These are phyloP conservation scores for Glebionis coronaria DNA, from an alignment of 129 eudicot species.

Conservation along the genomic window DNA sequence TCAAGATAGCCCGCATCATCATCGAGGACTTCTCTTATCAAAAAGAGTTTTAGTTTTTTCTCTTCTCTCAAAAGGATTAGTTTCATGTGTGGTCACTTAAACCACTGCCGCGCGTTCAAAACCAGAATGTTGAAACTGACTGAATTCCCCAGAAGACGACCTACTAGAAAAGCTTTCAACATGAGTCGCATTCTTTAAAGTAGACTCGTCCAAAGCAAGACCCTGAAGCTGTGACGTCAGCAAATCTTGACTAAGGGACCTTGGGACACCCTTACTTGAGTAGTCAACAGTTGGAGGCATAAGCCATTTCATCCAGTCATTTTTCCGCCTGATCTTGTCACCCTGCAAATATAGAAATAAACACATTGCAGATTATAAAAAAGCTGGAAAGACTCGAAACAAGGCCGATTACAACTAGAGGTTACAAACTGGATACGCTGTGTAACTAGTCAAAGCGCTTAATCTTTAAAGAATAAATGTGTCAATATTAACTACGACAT, in stretches of 20 bases:
- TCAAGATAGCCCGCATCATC: slow-evolving; percentile 41
- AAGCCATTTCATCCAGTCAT: slow-evolving; percentile 53
- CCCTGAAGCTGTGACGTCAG: slow-evolving; percentile 33
- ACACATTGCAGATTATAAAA: slow-evolving; percentile 3
- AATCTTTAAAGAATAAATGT: too few relatives aligned
- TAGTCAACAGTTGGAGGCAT: slow-evolving; percentile 36
- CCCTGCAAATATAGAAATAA: slow-evolving; percentile 27
- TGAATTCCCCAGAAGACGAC: slow-evolving; percentile 38
- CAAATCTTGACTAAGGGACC: slow-evolving; percentile 26
- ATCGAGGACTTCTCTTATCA: slow-evolving; percentile 32
- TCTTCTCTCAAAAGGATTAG: slow-evolving; percentile 2
- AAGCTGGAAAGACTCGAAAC: too few relatives aligned
- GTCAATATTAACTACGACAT: too few relatives aligned
- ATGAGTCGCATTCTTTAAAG: slow-evolving; percentile 6
- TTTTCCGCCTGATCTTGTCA: slow-evolving; percentile 48
- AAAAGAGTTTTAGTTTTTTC: slow-evolving; percentile 8
- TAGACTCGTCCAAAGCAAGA: slow-evolving; percentile 30
- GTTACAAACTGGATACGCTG: too few relatives aligned
- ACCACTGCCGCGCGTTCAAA: slow-evolving; percentile 25
- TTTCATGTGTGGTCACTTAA: slow-evolving; percentile 12
- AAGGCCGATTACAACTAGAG: too few relatives aligned
- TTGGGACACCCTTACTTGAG: background rate
- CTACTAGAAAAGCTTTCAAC: slow-evolving; percentile 24
- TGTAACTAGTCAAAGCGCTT: too few relatives aligned
- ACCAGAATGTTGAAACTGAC: slow-evolving; percentile 20